Evolutionary conservation across 306 rosid species (phyloP), one percentile per base, ranked within the genome.

Genomic region (Comarum palustre): DNA sequence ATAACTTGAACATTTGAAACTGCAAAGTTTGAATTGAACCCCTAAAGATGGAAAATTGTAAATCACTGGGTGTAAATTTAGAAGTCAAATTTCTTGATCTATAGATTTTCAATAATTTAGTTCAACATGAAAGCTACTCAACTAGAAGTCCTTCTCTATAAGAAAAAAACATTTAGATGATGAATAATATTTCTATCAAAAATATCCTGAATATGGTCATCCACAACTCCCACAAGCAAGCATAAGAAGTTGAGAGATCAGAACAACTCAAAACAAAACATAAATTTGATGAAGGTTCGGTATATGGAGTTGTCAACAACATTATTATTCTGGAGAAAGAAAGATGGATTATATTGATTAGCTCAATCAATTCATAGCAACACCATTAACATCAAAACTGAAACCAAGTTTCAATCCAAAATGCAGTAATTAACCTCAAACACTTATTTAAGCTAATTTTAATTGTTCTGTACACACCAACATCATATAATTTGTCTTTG

Each of bases 21-120:
- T n/a, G n/a, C n/a, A n/a, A n/a, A n/a, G n/a, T n/a, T n/a, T n/a
- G n/a, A n/a, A n/a, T n/a, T n/a, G n/a, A n/a, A n/a, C n/a, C n/a
- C n/a, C n/a, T n/a, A n/a, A n/a, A n/a, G n/a, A n/a, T n/a, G n/a
- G n/a, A n/a, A n/a, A n/a, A n/a, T n/a, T n/a, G n/a, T n/a, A n/a
- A n/a, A n/a, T n/a, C n/a, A n/a, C n/a, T n/a, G n/a, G n/a, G n/a
- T n/a, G n/a, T n/a, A n/a, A n/a, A n/a, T n/a, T n/a, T n/a, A n/a
- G n/a, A 34, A 57, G 68, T 41, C 77, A 65, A 71, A 73, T 39
- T 59, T 66, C 43, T 52, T 73, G 38, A 41, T 39, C 66, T 13
- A 20, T 39, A 25, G 15, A 4, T n/a, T 69, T 45, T 57, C 4
- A 1, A 19, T n/a, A 43, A n/a, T 9, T 39, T 14, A 25, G 24